Evolutionary conservation across 2,329 filamentous ascomycete species (phyloP).

Genomic region (Grosmannia serpens): DNA sequence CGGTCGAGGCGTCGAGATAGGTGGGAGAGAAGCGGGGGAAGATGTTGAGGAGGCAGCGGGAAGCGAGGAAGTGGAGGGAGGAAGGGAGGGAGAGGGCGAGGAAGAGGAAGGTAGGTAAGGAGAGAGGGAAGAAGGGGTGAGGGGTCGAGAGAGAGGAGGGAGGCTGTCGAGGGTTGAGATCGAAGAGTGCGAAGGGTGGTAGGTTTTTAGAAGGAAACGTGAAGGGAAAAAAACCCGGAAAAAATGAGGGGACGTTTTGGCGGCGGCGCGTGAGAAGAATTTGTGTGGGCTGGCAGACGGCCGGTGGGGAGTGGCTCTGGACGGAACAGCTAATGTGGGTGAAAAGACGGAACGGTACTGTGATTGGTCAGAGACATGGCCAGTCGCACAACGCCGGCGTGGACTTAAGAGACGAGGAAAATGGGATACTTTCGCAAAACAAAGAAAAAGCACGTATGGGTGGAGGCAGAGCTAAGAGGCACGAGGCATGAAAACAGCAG

Average conservation of each 20-base stretch:
- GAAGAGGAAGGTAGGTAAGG: conserved; percentile 6
- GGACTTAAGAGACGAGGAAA: neutral
- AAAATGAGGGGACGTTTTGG: conserved; percentile 3
- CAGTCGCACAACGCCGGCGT: neutral
- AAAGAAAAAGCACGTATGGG: no score
- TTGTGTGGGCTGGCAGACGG: conserved; percentile 3
- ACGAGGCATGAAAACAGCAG: no score
- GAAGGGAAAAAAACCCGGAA: neutral
- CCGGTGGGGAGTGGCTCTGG: conserved; percentile 1
- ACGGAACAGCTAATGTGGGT: conserved; percentile 1
- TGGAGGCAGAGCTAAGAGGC: no score
- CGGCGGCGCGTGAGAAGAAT: conserved; percentile 5
- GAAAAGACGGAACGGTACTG: neutral
- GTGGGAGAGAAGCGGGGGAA: conserved; percentile 4
- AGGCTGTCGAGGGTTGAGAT: neutral
- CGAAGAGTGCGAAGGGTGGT: neutral
- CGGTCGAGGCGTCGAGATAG: neutral
- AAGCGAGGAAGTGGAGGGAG: conserved; percentile 4
- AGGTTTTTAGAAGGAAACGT: neutral
- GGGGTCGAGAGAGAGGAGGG: neutral
- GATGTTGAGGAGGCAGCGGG: conserved; percentile 11
- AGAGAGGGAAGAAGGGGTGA: conserved; percentile 7
- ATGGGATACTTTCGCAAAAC: neutral
- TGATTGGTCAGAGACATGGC: neutral
- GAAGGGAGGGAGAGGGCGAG: conserved; percentile 9